phyloP scores from a whole-genome alignment of 805 yeast genomes.

The Ogataea pilisensis region DNA sequence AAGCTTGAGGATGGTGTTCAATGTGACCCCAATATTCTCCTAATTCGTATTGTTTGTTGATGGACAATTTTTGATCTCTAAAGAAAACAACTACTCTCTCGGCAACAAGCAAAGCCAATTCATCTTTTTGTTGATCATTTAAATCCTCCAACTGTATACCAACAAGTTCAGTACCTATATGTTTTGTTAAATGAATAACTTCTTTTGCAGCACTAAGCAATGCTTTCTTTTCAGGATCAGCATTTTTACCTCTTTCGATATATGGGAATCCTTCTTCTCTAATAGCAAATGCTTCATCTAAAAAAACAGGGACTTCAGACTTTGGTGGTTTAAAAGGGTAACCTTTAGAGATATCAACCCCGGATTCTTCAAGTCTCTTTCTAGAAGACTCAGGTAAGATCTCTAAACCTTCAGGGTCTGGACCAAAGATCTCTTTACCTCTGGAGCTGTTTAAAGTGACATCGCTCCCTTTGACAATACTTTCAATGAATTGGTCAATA shows the following conservation, averaged over 20 bases:
- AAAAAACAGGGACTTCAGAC: slow-evolving; percentile 32
- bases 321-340: slow-evolving; percentile 37
- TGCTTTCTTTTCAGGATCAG: slow-evolving; percentile 41
- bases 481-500: slow-evolving; percentile 20
- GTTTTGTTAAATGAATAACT: slow-evolving; percentile 40
- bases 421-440: slow-evolving; percentile 11
- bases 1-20: slow-evolving; percentile 36
- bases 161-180: slow-evolving; percentile 46
- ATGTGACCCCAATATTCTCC: slow-evolving; percentile 44
- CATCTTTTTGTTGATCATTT: slow-evolving; percentile 41
- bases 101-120: slow-evolving; percentile 43
- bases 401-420: slow-evolving; percentile 23
- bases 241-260: slow-evolving; percentile 32
- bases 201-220: slow-evolving; percentile 37
- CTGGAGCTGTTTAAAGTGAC: slow-evolving; percentile 10
- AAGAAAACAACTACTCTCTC: slow-evolving; percentile 49
- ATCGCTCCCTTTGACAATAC: slow-evolving; percentile 15
- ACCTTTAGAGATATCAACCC: slow-evolving; percentile 35
- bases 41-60: slow-evolving; percentile 39
- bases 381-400: slow-evolving; percentile 27
- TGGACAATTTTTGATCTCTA: slow-evolving; percentile 42
- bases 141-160: slow-evolving; percentile 43
- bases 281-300: slow-evolving; percentile 38
- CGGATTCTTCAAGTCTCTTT: slow-evolving; percentile 32
- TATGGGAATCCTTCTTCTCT: slow-evolving; percentile 34